Conservation (phyloP, 176 grass and related monocot species). For the Oryza glaberrima region DNA sequence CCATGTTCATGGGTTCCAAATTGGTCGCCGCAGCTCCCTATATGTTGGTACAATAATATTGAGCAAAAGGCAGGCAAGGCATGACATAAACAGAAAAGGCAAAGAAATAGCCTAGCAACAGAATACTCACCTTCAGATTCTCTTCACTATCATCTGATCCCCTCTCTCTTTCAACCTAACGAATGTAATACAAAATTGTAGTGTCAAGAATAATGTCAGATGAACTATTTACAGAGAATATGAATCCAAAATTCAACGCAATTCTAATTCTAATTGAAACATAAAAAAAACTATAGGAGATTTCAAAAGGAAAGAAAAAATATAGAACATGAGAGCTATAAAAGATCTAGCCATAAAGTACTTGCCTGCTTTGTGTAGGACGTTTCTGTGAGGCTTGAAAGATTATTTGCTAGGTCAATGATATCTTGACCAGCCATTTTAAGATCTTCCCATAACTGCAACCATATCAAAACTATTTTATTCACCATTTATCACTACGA, state of each 20-base stretch:
- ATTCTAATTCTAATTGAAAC: constrained; percentile 18
- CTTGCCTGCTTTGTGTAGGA: constrained; percentile 66
- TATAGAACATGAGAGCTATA: constrained; percentile 6
- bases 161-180: constrained; percentile 51
- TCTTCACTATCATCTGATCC: constrained; percentile 37
- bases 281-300: constrained; percentile 13
- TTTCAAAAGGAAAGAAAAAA: constrained; percentile 22
- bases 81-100: constrained; percentile 25
- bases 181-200: constrained; percentile 35
- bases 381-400: constrained; percentile 76
- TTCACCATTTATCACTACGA: constrained; percentile 9
- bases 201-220: not conserved
- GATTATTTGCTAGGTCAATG: constrained; percentile 64
- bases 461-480: constrained; percentile 30
- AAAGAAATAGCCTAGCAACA: constrained; percentile 33
- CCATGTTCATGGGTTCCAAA: constrained; percentile 43
- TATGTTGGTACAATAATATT: constrained; percentile 16
- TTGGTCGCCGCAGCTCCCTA: constrained; percentile 42
- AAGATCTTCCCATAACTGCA: constrained; percentile 79
- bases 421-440: constrained; percentile 77
- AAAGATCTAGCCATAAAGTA: constrained; percentile 33
- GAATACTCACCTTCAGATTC: constrained; percentile 45
- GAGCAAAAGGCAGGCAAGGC: constrained; percentile 19
- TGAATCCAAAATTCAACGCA: constrained; percentile 22
- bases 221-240: constrained; percentile 12